phyloP scores from a whole-genome alignment of 768 basidiomycete species.

The Hericium alpestre region DNA sequence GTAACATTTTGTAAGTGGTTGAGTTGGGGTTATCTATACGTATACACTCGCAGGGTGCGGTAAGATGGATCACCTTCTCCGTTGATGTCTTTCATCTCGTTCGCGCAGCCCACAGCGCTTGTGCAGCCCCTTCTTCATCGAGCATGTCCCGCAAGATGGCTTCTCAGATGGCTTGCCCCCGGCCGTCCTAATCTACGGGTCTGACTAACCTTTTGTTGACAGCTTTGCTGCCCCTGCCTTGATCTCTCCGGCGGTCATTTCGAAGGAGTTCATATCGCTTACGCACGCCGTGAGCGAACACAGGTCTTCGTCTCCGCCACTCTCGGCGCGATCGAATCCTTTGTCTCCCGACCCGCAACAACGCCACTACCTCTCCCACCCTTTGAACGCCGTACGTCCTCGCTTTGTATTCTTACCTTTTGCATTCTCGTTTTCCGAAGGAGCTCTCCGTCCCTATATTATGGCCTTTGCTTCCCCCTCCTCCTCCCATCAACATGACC shows the following conservation, averaged over 20 bases:
- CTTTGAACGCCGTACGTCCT: not conserved
- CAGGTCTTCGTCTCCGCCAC: not conserved
- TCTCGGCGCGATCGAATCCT: not conserved
- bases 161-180: too few species aligned
- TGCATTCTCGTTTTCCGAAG: not conserved
- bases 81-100: too few species aligned
- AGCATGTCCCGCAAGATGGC: too few species aligned
- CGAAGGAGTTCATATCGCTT: not conserved
- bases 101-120: too few species aligned
- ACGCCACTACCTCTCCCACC: too few species aligned
- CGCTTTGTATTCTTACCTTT: not conserved
- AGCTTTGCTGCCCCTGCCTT: not conserved
- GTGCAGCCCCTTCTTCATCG: too few species aligned
- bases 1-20: too few species aligned
- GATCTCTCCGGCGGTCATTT: not conserved
- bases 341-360: not conserved
- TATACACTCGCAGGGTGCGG: too few species aligned
- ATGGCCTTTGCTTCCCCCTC: not conserved
- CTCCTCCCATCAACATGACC: conserved; percentile 8
- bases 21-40: too few species aligned
- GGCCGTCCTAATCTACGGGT: too few species aligned
- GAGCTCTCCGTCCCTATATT: not conserved
- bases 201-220: not conserved
- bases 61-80: too few species aligned
- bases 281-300: not conserved